Base-by-base conservation (phyloP, 768 basidiomycete species). In the Leccinellum albellum region DNA sequence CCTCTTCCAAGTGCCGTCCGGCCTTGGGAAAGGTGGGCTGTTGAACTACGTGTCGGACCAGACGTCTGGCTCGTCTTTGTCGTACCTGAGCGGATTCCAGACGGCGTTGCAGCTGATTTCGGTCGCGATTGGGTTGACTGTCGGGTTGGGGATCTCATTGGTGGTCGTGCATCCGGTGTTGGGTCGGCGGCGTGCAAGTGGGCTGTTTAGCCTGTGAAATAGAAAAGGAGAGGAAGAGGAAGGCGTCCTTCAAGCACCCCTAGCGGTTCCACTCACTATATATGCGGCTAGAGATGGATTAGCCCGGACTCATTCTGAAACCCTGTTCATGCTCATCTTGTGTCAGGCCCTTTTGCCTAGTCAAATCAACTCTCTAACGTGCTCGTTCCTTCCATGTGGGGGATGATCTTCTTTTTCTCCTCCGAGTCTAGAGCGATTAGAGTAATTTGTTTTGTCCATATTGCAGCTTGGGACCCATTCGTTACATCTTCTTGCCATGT, bases 1-100 rank as follows among this genome's bases (percentile, higher is more conserved):
- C 49, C 77, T 93, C 15, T 89, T 93, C 75, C 92, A 94, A 73
- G 79, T 94, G 1, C 91, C 91, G 0, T 89, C 88, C 8, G 91
- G 91, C 37, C 79, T 94, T 12, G 84, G 86, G 8, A 89, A 83
- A 45, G 89, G 89, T 12, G 91, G 91, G 29, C 81, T 94, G 7
- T 79, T 94, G 59, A 83, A 81, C 58, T 91, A 86, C 64, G 86
- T 83, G 12, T 78, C 79, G 35, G 74, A 81, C 59, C 78, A 82
- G 57, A 76, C 82, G 23, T 71, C 78, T 6, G 85, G 83, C 14
- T 76, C 78, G 31, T 73, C 79, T 4, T 70, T 74, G 0, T 79
- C 85, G 3, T 91, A 90, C 69, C 66, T 83, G 23, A 81, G 82
- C 20, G 88, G 87, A 0, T 92, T 92, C 75, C 77, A 80, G 65